Conservation (phyloP, 306 rosid genomes). For the Benincasa hispida region DNA sequence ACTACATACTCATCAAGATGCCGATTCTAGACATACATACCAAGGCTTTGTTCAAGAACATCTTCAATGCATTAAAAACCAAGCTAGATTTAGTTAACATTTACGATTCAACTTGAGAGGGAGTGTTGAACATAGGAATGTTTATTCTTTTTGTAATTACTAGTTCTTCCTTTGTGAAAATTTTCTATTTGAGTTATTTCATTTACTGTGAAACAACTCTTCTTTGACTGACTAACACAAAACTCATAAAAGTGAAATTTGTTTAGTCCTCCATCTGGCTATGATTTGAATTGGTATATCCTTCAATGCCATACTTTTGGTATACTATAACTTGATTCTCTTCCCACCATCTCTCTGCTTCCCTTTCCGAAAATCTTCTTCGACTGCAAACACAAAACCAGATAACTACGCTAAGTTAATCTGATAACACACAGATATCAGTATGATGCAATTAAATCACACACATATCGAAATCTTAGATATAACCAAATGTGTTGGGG, state of each 20-base stretch:
- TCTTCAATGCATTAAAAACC: no score
- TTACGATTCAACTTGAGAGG: no score
- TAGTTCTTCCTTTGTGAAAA: no score
- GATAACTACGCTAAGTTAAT: background rate
- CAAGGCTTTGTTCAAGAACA: no score
- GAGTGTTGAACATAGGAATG: no score
- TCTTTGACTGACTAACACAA: background rate
- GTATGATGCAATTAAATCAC: background rate
- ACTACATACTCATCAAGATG: no score
- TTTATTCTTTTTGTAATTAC: no score
- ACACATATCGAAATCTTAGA: background rate
- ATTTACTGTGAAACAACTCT: background rate
- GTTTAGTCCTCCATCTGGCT: conserved; percentile 11
- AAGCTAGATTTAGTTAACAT: no score
- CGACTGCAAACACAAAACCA: conserved; percentile 36
- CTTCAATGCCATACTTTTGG: conserved; percentile 51
- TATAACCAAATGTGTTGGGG: background rate
- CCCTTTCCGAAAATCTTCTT: conserved; percentile 47
- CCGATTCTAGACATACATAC: no score
- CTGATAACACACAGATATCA: background rate
- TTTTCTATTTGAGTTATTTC: background rate
- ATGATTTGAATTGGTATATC: conserved; percentile 34
- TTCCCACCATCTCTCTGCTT: conserved; percentile 86
- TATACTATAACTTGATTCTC: conserved; percentile 51
- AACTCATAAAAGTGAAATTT: background rate